phyloP scores from a whole-genome alignment of 176 grass and related monocot genomes.

The Carex littledalei region DNA sequence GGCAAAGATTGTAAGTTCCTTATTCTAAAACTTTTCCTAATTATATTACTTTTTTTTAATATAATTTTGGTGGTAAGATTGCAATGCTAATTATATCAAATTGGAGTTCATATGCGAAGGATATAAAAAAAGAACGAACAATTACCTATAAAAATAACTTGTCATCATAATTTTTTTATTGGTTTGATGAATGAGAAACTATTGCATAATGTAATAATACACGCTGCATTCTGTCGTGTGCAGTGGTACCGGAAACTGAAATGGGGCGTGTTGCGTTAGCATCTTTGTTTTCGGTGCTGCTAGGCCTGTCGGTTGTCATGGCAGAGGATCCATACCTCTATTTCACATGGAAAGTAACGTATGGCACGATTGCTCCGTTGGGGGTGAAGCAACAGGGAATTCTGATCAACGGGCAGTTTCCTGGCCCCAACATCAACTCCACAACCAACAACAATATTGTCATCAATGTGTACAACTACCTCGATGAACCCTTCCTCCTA shows the following conservation, averaged over 20 bases:
- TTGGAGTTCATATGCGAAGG: not conserved
- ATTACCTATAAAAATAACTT: not conserved
- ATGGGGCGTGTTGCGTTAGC: not conserved
- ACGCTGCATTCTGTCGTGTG: not conserved
- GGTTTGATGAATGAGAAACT: not conserved
- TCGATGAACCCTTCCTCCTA: constrained; percentile 82
- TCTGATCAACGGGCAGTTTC: constrained; percentile 81
- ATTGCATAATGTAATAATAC: not conserved
- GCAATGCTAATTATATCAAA: not conserved
- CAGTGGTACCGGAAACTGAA: not conserved
- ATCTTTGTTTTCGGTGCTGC: not conserved
- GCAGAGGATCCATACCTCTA: constrained; percentile 84
- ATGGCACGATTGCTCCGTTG: constrained; percentile 53
- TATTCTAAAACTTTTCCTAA: not conserved
- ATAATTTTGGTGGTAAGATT: not conserved
- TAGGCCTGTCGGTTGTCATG: not conserved
- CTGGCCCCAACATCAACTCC: constrained; percentile 88
- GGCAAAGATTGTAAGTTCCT: not conserved
- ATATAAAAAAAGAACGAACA: not conserved
- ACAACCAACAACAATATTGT: constrained; percentile 88
- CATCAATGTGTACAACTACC: constrained; percentile 79
- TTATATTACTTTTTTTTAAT: not conserved
- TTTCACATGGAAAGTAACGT: constrained; percentile 83
- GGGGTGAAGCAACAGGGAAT: constrained; percentile 53
- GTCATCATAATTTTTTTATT: not conserved